Percentiles rank a stretch among this genome's conserved stretches.
Conservation (phyloP, 805 yeast genomes). For the Yarrowia sp. region DNA sequence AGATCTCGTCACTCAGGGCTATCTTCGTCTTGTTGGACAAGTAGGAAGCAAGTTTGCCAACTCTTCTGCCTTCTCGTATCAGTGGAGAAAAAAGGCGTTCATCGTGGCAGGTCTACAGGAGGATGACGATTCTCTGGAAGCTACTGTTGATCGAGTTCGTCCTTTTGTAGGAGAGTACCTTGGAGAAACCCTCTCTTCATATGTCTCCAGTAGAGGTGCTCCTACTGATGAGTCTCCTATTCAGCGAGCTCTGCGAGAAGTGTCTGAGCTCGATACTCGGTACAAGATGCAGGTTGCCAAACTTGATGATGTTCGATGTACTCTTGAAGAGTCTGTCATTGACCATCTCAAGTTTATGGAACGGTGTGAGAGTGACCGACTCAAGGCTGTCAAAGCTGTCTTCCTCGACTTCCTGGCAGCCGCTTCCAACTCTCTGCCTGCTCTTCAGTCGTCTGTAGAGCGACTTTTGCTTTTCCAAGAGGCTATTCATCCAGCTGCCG, state of each 20-base stretch:
- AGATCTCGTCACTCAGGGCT: constrained; percentile 60
- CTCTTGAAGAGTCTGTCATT: constrained; percentile 65
- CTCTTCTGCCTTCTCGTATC: constrained; percentile 70
- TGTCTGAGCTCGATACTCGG: constrained; percentile 53
- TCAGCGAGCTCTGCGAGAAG: constrained; percentile 55
- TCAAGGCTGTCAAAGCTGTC: constrained; percentile 72
- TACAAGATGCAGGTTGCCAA: constrained; percentile 55
- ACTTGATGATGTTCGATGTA: constrained; percentile 66
- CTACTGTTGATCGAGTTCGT: constrained; percentile 21
- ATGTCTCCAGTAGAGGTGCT: constrained; percentile 31
- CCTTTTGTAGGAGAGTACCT: constrained; percentile 39
- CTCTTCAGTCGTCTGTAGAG: constrained; percentile 58
- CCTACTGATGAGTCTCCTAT: constrained; percentile 52
- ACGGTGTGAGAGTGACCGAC: constrained; percentile 75
- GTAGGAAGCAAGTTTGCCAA: constrained; percentile 63
- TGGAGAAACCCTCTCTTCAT: constrained; percentile 35
- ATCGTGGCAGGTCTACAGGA: constrained; percentile 47
- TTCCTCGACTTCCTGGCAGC: constrained; percentile 69
- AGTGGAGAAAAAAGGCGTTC: constrained; percentile 74
- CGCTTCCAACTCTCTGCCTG: constrained; percentile 57
- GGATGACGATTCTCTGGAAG: constrained; percentile 27
- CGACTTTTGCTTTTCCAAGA: constrained; percentile 64
- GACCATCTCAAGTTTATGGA: constrained; percentile 78
- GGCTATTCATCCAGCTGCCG: constrained; percentile 66
- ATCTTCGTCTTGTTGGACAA: constrained; percentile 61